These are phyloP conservation scores for Psilocybe tampanensis DNA, from an alignment of 768 basidiomycete species.

Conservation along the genomic window DNA sequence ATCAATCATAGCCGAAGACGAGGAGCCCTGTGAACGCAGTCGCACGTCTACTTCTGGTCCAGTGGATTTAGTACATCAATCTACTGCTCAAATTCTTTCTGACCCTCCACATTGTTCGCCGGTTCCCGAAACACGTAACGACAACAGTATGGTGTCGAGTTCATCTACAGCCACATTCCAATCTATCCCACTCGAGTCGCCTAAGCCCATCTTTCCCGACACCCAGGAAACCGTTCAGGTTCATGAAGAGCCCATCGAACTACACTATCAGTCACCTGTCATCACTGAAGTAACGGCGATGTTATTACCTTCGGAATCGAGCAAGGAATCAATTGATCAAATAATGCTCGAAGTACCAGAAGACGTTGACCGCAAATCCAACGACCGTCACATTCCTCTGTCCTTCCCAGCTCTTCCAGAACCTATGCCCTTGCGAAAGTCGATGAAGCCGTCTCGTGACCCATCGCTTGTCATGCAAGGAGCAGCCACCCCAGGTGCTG, in stretches of 20 bases:
- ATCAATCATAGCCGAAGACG: conserved; percentile 74
- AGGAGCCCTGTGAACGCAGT: conserved; percentile 54
- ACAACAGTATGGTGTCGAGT: conserved; percentile 20
- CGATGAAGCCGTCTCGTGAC: conserved; percentile 38
- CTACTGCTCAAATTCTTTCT: not conserved
- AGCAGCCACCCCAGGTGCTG: conserved; percentile 42
- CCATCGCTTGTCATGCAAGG: conserved; percentile 35
- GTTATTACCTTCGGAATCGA: not conserved
- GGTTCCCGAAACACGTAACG: conserved; percentile 1
- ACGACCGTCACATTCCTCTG: conserved; percentile 40
- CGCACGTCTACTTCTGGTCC: conserved; percentile 22
- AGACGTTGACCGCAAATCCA: conserved; percentile 17
- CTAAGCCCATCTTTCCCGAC: conserved; percentile 7
- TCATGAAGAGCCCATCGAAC: not conserved
- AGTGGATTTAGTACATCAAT: not conserved
- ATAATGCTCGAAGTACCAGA: conserved; percentile 12
- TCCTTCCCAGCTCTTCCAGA: conserved; percentile 69
- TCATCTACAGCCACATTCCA: conserved; percentile 40
- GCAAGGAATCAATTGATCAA: conserved; percentile 4
- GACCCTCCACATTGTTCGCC: not conserved
- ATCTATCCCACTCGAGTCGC: conserved; percentile 41
- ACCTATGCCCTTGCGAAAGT: conserved; percentile 68
- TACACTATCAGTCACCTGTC: not conserved
- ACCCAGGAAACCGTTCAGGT: not conserved
- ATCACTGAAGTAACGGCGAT: not conserved